Conservation (phyloP, 2,329 filamentous ascomycete species). For the Cladosporium sp. region DNA sequence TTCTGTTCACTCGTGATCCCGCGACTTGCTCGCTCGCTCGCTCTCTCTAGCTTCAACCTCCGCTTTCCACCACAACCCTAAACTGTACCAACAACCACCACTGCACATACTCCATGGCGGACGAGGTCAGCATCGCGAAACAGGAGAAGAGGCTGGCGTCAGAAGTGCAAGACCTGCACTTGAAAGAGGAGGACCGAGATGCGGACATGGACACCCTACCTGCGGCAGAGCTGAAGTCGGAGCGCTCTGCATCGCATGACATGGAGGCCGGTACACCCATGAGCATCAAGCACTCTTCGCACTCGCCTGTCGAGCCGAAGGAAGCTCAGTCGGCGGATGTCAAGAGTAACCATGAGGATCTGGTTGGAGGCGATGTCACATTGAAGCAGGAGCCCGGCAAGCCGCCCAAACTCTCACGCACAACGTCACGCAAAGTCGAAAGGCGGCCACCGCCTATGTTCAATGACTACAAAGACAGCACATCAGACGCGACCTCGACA, state of each 20-base stretch:
- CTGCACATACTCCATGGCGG: conserved; percentile 39
- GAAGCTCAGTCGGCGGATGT: conserved; percentile 39
- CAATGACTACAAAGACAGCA: conserved; percentile 73
- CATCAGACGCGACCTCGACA: conserved; percentile 68
- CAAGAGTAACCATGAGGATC: conserved; percentile 51
- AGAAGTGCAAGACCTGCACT: conserved; percentile 47
- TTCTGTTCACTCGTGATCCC: conserved; percentile 21
- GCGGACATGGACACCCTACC: conserved; percentile 32
- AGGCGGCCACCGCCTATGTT: conserved; percentile 67
- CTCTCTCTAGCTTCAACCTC: conserved; percentile 18
- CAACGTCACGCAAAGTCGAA: conserved; percentile 68
- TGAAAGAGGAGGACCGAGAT: conserved; percentile 42
- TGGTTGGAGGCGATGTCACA: conserved; percentile 60
- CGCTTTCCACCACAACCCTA: conserved; percentile 20
- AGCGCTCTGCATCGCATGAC: conserved; percentile 24
- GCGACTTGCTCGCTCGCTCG: conserved; percentile 17
- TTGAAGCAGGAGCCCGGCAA: conserved; percentile 66
- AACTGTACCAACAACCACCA: conserved; percentile 10
- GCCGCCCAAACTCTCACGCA: conserved; percentile 71
- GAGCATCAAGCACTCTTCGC: conserved; percentile 26
- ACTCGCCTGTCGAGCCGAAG: conserved; percentile 29
- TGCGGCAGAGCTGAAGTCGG: conserved; percentile 26
- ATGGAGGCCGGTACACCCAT: conserved; percentile 7
- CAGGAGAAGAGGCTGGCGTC: conserved; percentile 40
- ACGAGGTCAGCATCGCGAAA: conserved; percentile 35